These are phyloP conservation scores for Coelastrella sp. DNA, from an alignment of 139 green algal species.

Conservation along the genomic window DNA sequence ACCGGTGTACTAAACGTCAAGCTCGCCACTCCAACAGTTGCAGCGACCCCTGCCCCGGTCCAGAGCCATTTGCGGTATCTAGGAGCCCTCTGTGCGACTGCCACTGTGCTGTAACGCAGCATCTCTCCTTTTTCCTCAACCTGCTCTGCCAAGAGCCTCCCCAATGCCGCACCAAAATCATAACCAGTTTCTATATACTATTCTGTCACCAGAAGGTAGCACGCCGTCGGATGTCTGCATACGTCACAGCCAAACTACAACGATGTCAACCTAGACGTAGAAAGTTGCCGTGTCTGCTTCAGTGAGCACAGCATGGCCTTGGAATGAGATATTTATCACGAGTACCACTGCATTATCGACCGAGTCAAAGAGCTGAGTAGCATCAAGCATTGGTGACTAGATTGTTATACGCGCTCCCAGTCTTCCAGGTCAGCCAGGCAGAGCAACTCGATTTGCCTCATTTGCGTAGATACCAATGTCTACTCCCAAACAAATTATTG, in stretches of 20 bases:
- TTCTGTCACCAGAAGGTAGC: not conserved
- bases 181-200: not conserved
- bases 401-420: conserved; percentile 6
- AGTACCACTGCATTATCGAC: not conserved
- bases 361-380: not conserved
- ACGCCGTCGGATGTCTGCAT: not conserved
- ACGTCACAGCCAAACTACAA: not conserved
- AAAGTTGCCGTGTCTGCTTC: not conserved
- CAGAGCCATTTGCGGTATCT: conserved; percentile 17
- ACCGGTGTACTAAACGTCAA: not conserved
- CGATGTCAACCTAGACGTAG: not conserved
- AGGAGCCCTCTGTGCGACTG: not conserved
- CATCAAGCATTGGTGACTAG: conserved; percentile 9
- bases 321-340: not conserved
- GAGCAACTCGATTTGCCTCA: too few species aligned
- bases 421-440: not conserved
- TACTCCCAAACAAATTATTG: too few species aligned
- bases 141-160: not conserved
- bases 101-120: conserved; percentile 22
- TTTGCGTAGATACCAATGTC: too few species aligned
- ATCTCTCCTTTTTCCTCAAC: not conserved
- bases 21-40: not conserved
- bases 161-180: not conserved
- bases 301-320: too few species aligned
- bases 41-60: conserved; percentile 12